phyloP scores from a whole-genome alignment of 2,329 filamentous ascomycete species.

The Colletotrichum cuscutae region DNA sequence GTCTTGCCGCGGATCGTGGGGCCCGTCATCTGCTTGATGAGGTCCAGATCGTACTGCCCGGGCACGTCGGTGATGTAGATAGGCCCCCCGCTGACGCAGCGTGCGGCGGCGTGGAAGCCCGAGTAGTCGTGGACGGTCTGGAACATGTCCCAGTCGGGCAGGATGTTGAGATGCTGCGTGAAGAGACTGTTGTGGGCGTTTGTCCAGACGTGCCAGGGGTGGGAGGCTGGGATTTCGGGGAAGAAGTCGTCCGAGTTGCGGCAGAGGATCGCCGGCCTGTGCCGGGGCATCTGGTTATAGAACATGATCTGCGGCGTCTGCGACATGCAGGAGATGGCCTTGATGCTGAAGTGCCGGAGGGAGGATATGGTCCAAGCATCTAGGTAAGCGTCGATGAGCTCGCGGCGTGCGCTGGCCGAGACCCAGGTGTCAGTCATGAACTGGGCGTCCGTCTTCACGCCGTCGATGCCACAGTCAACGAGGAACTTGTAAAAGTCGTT shows the following conservation, averaged over 20 bases:
- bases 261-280: slow-evolving; percentile 77
- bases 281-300: slow-evolving; percentile 82
- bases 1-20: slow-evolving; percentile 77
- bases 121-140: slow-evolving; percentile 75
- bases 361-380: slow-evolving; percentile 86
- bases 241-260: slow-evolving; percentile 96
- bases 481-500: slow-evolving; percentile 93
- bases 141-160: slow-evolving; percentile 86
- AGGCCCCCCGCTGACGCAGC: slow-evolving; percentile 90
- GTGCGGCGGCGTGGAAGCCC: slow-evolving; percentile 87
- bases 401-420: slow-evolving; percentile 74
- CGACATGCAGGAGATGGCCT: slow-evolving; percentile 94
- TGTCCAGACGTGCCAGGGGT: slow-evolving; percentile 94
- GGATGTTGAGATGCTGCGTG: slow-evolving; percentile 83
- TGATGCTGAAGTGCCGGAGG: slow-evolving; percentile 80
- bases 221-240: slow-evolving; percentile 80
- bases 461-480: slow-evolving; percentile 77
- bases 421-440: slow-evolving; percentile 85
- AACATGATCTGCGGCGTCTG: slow-evolving; percentile 89
- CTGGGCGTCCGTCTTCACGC: slow-evolving; percentile 93
- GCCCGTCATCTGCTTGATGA: slow-evolving; percentile 86
- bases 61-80: slow-evolving; percentile 95
- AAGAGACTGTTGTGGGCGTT: slow-evolving; percentile 92
- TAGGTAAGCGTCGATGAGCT: slow-evolving; percentile 80
- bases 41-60: slow-evolving; percentile 77